These are phyloP conservation scores for Cylindrodendrum hubeiense DNA, from an alignment of 2,329 filamentous ascomycete genomes.

Conservation along the genomic window DNA sequence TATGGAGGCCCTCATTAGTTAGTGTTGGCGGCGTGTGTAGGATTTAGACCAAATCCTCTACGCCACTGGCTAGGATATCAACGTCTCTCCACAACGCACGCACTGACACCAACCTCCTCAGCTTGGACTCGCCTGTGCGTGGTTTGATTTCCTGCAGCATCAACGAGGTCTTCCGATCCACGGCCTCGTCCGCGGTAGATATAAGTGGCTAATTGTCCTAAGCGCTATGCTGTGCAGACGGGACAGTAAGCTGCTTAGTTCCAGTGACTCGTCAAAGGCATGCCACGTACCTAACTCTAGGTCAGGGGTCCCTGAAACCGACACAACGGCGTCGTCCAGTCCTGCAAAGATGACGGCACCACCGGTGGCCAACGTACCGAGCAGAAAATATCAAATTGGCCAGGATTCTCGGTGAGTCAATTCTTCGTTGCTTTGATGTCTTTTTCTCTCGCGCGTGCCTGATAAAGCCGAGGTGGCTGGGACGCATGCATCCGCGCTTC, in stretches of 20 bases:
- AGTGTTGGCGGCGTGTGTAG: not conserved
- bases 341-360: conserved; percentile 30
- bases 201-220: conserved; percentile 18
- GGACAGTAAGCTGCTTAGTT: conserved; percentile 16
- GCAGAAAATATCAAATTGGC: conserved; percentile 9
- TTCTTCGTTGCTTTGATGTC: not conserved
- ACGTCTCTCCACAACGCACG: conserved; percentile 4
- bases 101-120: conserved; percentile 5
- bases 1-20: not conserved
- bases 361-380: conserved; percentile 14
- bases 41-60: not conserved
- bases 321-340: conserved; percentile 34
- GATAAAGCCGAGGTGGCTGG: conserved; percentile 1
- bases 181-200: conserved; percentile 11
- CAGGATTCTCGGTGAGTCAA: conserved; percentile 11
- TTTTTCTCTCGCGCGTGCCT: not conserved
- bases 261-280: conserved; percentile 26
- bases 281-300: conserved; percentile 25
- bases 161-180: conserved; percentile 5
- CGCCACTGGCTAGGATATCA: conserved; percentile 1
- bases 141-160: conserved; percentile 7
- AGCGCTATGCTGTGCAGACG: conserved; percentile 29
- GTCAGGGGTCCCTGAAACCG: conserved; percentile 39
- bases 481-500: not conserved
- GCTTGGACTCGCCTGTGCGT: conserved; percentile 12